These are phyloP conservation scores for Annulohypoxylon bovei DNA, from an alignment of 495 filamentous ascomycete genomes.

Conservation along the genomic window DNA sequence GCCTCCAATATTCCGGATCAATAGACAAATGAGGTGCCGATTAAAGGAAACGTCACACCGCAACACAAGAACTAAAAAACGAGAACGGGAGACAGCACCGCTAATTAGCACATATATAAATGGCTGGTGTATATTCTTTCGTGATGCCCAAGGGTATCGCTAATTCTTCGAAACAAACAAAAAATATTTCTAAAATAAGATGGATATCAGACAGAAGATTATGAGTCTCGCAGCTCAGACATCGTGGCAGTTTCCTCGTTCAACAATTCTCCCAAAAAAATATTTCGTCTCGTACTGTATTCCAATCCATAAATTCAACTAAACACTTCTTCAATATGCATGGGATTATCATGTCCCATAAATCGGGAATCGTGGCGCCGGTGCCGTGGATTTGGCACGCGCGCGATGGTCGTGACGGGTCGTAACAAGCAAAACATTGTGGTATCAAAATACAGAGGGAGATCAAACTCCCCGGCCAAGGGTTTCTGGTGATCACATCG, in stretches of 20 bases:
- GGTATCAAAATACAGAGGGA: conserved; percentile 43
- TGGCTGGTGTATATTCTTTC: conserved; percentile 25
- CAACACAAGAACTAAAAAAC: conserved; percentile 16
- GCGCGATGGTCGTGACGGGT: conserved; percentile 39
- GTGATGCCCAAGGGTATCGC: conserved; percentile 42
- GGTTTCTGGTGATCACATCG: conserved; percentile 18
- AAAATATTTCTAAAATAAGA: conserved; percentile 21
- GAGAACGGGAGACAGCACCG: conserved; percentile 2
- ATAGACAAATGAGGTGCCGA: conserved; percentile 28
- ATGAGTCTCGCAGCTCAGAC: conserved; percentile 29
- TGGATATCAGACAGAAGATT: conserved; percentile 37
- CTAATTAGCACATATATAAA: conserved; percentile 21
- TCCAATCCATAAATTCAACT: conserved; percentile 32
- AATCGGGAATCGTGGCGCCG: conserved; percentile 36
- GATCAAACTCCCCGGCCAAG: conserved; percentile 8
- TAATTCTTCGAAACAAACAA: conserved; percentile 22
- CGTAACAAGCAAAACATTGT: conserved; percentile 41
- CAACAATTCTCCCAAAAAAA: conserved; percentile 27
- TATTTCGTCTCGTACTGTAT: conserved; percentile 37
- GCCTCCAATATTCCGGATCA: conserved; percentile 31
- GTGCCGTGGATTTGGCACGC: conserved; percentile 27
- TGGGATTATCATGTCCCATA: conserved; percentile 41
- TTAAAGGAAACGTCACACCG: conserved; percentile 28
- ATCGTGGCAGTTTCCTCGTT: conserved; percentile 37
- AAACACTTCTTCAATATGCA: conserved; percentile 39